Evolutionary conservation across 768 basidiomycete species (phyloP).

Genomic region (Russula lepida): DNA sequence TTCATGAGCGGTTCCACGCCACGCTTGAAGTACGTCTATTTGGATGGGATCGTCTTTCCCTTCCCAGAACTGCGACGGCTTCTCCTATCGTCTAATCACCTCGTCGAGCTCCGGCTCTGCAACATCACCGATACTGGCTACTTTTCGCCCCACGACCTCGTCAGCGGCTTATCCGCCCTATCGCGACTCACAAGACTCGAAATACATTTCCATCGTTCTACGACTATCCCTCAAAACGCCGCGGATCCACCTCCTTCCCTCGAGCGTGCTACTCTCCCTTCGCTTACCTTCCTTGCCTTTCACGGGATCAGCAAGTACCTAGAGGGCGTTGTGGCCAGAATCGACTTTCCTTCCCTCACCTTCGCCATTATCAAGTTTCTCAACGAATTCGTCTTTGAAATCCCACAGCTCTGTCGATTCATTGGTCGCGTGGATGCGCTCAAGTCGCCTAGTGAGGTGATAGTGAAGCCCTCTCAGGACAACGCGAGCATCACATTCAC

Average conservation of each 20-base stretch:
- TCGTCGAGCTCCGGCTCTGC: not conserved
- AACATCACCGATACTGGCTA: not conserved
- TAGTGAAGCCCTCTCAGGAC: not conserved
- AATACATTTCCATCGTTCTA: not conserved
- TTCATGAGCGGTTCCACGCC: constrained; percentile 1
- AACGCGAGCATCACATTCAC: not conserved
- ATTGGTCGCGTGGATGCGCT: not conserved
- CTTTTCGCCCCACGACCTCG: not conserved
- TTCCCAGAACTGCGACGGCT: not conserved
- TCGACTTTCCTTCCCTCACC: not conserved
- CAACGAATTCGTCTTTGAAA: not conserved
- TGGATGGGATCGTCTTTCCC: not conserved
- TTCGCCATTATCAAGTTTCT: not conserved
- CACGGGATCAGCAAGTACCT: not conserved
- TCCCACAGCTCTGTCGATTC: not conserved
- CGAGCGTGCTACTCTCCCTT: not conserved
- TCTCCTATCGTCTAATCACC: not conserved
- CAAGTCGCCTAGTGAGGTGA: not conserved
- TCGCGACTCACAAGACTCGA: not conserved
- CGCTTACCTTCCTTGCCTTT: not conserved
- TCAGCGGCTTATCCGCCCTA: not conserved
- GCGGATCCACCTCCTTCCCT: not conserved
- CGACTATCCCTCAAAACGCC: not conserved
- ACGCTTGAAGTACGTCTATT: not conserved
- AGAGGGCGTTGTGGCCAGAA: not conserved